Evolutionary conservation across 2,329 filamentous ascomycete species (phyloP).

Genomic region (Cordyceps javanica): DNA sequence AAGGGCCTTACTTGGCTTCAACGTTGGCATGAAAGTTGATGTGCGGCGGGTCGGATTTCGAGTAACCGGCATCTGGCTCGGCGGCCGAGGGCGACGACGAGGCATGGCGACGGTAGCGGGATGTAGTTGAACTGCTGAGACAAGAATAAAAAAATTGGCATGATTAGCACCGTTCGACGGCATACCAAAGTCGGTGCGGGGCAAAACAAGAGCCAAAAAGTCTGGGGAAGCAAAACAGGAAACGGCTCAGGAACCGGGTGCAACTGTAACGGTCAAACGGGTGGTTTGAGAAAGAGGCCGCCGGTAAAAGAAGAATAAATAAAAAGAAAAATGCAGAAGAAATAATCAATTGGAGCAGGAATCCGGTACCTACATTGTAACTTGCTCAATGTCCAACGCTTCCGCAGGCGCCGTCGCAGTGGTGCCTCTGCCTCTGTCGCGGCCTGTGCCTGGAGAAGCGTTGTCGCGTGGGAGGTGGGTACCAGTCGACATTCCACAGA

Average conservation of each 20-base stretch:
- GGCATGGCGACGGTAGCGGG: slow-evolving; percentile 18
- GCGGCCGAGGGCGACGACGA: slow-evolving; percentile 27
- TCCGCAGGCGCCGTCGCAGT: background rate
- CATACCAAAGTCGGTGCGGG: background rate
- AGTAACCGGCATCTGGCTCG: slow-evolving; percentile 34
- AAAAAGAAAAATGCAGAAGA: too few species aligned
- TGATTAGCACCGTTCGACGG: too few species aligned
- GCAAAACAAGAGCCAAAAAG: background rate
- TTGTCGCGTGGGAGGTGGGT: slow-evolving; percentile 14
- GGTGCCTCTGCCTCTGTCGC: background rate
- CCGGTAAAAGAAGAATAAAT: too few species aligned
- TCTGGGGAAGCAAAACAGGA: background rate
- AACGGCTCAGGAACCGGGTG: background rate
- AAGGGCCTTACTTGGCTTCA: slow-evolving; percentile 36
- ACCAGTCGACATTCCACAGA: background rate
- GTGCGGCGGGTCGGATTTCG: slow-evolving; percentile 22
- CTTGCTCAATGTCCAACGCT: slow-evolving; percentile 2
- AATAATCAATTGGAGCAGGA: too few species aligned
- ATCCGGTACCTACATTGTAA: background rate
- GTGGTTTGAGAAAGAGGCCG: too few species aligned
- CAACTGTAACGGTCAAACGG: background rate
- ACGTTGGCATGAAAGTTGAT: slow-evolving; percentile 40
- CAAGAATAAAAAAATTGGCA: slow-evolving; percentile 19
- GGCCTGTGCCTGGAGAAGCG: slow-evolving; percentile 6
- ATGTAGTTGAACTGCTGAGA: slow-evolving; percentile 18